Percentiles rank a stretch among this genome's conserved stretches.
Evolutionary conservation across 768 basidiomycete species (phyloP).

Genomic region (Paxillus involutus): DNA sequence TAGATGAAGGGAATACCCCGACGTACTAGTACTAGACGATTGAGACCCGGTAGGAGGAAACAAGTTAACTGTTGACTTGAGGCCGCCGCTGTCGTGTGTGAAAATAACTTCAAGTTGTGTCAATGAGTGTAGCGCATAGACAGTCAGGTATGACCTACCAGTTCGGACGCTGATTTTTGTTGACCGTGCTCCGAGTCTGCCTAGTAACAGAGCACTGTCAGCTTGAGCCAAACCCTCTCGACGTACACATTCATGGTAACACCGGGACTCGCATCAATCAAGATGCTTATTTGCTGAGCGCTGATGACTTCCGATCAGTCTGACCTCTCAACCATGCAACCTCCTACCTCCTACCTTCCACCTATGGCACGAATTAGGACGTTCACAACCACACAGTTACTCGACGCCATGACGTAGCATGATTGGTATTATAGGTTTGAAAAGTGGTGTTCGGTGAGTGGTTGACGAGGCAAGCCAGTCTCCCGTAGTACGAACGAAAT

Average conservation of each 20-base stretch:
- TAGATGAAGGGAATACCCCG: conserved; percentile 13
- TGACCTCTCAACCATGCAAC: conserved; percentile 10
- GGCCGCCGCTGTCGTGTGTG: too few species aligned
- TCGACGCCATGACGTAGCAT: too few species aligned
- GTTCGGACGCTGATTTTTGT: too few species aligned
- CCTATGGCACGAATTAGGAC: conserved; percentile 45
- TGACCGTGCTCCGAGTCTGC: background rate
- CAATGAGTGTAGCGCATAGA: too few species aligned
- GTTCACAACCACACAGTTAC: conserved; percentile 36
- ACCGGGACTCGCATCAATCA: background rate
- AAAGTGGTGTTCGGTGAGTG: too few species aligned
- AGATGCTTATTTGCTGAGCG: conserved; percentile 1
- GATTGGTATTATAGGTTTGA: too few species aligned
- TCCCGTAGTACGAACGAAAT: too few species aligned
- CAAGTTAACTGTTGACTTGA: conserved; percentile 13
- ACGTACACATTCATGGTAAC: too few species aligned
- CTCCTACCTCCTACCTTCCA: conserved; percentile 57
- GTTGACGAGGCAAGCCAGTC: too few species aligned
- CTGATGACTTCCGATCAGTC: background rate
- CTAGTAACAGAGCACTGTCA: too few species aligned
- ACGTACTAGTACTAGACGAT: conserved; percentile 4
- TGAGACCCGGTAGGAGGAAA: conserved; percentile 13
- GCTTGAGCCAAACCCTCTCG: too few species aligned
- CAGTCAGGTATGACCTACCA: background rate
- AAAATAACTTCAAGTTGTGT: too few species aligned